phyloP scores from a whole-genome alignment of 495 filamentous ascomycete species.

The Talaromyces liani region DNA sequence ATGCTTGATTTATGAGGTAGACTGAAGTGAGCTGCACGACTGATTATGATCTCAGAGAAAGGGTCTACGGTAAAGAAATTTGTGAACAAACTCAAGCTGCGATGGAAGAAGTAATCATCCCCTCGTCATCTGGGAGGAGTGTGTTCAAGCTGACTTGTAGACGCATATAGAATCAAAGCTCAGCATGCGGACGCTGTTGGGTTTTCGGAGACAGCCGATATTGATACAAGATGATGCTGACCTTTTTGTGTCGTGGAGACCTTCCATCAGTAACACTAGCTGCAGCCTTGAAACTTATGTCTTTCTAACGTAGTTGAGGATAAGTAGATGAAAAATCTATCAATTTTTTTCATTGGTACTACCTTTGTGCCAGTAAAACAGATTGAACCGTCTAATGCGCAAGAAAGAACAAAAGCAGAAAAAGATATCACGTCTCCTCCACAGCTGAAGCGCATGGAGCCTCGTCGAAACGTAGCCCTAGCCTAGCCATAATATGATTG shows the following conservation, averaged over 20 bases:
- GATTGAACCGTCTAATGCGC: no score
- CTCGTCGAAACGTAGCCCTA: slow-evolving; percentile 39
- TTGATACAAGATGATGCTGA: not conserved
- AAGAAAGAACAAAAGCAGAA: not conserved
- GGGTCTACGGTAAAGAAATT: not conserved
- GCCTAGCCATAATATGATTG: slow-evolving; percentile 38
- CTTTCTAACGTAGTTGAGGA: no score
- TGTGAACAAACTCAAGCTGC: not conserved
- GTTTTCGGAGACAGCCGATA: not conserved
- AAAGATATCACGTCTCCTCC: slow-evolving; percentile 38
- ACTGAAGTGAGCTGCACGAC: not conserved
- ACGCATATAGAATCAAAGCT: not conserved
- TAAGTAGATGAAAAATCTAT: no score
- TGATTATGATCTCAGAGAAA: not conserved
- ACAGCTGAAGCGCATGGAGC: slow-evolving; percentile 40
- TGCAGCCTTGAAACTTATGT: no score
- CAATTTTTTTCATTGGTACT: no score
- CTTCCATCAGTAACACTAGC: no score
- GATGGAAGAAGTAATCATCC: not conserved
- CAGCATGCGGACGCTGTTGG: not conserved
- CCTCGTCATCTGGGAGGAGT: not conserved
- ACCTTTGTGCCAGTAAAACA: no score
- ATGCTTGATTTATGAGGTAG: not conserved
- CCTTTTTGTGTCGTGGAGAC: not conserved
- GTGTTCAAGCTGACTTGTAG: not conserved